phyloP scores from a whole-genome alignment of 257 asterid genomes.

The Coffea eugenioides region DNA sequence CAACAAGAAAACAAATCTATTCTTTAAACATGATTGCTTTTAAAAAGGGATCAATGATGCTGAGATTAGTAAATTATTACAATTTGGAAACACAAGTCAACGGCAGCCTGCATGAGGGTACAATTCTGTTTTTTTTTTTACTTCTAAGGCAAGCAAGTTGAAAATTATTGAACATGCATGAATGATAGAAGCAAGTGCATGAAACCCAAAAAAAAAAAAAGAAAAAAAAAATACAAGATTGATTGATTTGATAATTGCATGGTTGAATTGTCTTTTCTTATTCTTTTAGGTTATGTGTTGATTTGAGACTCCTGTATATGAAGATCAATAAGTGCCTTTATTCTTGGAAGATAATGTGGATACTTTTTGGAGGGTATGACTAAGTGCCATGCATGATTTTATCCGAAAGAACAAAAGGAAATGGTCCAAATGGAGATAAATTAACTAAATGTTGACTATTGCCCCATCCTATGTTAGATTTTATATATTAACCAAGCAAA shows the following conservation, averaged over 20 bases:
- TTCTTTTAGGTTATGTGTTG: neutral
- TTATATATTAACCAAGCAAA: neutral
- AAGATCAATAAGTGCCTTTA: neutral
- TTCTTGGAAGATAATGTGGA: conserved; percentile 18
- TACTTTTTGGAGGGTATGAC: neutral
- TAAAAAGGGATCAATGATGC: neutral
- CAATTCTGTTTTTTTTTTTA: conserved; percentile 1
- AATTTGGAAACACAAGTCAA: conserved; percentile 10
- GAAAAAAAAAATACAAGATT: neutral
- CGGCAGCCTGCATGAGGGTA: conserved; percentile 7
- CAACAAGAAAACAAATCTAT: neutral
- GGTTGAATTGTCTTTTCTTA: neutral
- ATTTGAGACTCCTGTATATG: neutral
- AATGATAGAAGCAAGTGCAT: conserved; percentile 9
- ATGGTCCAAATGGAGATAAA: neutral
- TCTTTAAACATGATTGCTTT: neutral
- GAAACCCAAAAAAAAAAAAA: neutral
- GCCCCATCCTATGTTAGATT: neutral
- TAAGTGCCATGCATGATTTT: neutral
- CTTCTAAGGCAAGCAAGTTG: conserved; percentile 27
- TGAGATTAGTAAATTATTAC: neutral
- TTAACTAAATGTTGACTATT: conserved; percentile 10
- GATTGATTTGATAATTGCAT: neutral
- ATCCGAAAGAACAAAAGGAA: neutral
- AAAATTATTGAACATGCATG: conserved; percentile 17